Conservation (phyloP, 768 basidiomycete species). For the Mycena vulgaris region DNA sequence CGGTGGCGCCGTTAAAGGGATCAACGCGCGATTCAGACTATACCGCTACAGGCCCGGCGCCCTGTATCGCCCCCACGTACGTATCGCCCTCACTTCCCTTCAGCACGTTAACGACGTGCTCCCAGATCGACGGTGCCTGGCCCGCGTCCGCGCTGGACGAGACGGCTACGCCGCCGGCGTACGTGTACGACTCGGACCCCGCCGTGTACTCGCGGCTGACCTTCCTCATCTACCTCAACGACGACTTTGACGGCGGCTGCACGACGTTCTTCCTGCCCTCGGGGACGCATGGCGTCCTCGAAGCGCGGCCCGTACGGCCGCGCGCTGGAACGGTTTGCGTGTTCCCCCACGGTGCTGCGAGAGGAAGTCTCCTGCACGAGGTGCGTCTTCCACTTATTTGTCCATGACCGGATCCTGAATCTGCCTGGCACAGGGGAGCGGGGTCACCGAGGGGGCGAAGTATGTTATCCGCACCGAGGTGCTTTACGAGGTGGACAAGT, state of each 20-base stretch:
- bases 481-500: constrained; percentile 55
- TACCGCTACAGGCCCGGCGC: constrained; percentile 67
- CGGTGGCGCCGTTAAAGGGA: constrained; percentile 61
- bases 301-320: constrained; percentile 65
- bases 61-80: constrained; percentile 65
- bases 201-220: constrained; percentile 64
- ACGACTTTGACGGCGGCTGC: constrained; percentile 62
- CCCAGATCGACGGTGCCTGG: constrained; percentile 68
- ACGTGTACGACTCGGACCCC: constrained; percentile 66
- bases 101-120: not conserved
- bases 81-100: not conserved
- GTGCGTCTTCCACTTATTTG: constrained; percentile 23
- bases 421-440: constrained; percentile 48
- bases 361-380: constrained; percentile 56
- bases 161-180: constrained; percentile 55
- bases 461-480: constrained; percentile 59
- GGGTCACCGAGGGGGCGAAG: constrained; percentile 53
- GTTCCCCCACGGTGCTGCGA: constrained; percentile 61
- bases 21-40: constrained; percentile 65
- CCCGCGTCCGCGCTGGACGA: constrained; percentile 62
- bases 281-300: constrained; percentile 56
- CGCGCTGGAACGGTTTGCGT: constrained; percentile 64
- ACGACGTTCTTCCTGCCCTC: constrained; percentile 72
- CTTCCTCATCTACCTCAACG: constrained; percentile 66
- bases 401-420: too few relatives aligned